These are phyloP conservation scores for Metschnikowia lochheadii DNA, from an alignment of 805 yeast species.

Conservation along the genomic window DNA sequence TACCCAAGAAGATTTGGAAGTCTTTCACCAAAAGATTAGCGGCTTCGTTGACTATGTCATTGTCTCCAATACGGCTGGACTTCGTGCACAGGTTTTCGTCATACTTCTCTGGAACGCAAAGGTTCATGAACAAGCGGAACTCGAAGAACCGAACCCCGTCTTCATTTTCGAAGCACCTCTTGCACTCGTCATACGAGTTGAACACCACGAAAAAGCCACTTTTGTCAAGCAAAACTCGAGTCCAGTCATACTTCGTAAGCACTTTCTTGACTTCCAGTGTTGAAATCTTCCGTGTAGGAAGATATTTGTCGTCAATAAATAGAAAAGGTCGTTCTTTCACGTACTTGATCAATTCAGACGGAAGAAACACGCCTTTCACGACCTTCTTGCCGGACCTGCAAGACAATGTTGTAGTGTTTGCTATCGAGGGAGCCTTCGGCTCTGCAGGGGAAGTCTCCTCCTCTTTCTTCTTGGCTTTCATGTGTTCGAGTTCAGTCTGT, in stretches of 20 bases:
- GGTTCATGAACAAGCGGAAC: conserved; percentile 53
- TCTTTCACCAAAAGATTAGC: conserved; percentile 56
- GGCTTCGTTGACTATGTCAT: conserved; percentile 53
- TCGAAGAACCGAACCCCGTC: conserved; percentile 53
- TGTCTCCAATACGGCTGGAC: conserved; percentile 12
- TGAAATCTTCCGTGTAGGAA: conserved; percentile 44
- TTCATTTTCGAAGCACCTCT: conserved; percentile 53
- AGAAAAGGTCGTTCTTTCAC: conserved; percentile 58
- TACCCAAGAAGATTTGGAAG: conserved; percentile 55
- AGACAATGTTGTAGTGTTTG: conserved; percentile 36
- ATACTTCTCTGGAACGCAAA: conserved; percentile 47
- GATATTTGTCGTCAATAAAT: conserved; percentile 48
- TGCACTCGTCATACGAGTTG: conserved; percentile 54
- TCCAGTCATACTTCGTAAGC: conserved; percentile 60
- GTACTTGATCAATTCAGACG: conserved; percentile 44
- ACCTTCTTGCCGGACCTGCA: conserved; percentile 27
- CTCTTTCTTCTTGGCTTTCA: conserved; percentile 6
- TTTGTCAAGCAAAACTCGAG: conserved; percentile 56
- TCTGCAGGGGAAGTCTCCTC: not conserved
- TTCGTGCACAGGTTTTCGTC: conserved; percentile 16
- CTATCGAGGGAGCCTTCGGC: conserved; percentile 11
- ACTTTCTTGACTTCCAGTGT: conserved; percentile 57
- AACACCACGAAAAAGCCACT: conserved; percentile 73
- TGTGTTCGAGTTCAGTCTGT: not conserved
- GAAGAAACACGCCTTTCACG: conserved; percentile 38